These are phyloP conservation scores for Zoysia japonica DNA, from an alignment of 176 grass and related monocot genomes.

Conservation along the genomic window DNA sequence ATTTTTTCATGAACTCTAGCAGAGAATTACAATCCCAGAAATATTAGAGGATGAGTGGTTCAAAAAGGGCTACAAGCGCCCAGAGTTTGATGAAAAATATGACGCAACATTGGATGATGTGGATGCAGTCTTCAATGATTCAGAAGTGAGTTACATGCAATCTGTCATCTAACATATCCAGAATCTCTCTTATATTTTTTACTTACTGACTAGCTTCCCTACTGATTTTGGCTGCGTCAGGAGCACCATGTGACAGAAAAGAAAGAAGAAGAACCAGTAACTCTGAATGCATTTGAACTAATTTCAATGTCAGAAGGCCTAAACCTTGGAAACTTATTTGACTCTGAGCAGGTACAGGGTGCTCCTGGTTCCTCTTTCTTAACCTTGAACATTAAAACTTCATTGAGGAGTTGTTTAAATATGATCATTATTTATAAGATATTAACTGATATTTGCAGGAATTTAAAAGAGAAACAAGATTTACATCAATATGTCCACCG, in stretches of 20 bases:
- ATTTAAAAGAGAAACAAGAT: constrained; percentile 93
- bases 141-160: constrained; percentile 65
- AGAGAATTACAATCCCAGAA: constrained; percentile 90
- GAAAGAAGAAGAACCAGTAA: constrained; percentile 85
- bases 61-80: constrained; percentile 74
- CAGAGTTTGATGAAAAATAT: constrained; percentile 79
- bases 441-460: constrained; percentile 46
- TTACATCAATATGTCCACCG: constrained; percentile 84
- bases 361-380: not conserved
- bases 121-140: constrained; percentile 86
- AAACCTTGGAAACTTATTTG: constrained; percentile 94
- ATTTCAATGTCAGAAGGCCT: constrained; percentile 92
- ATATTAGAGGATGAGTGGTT: constrained; percentile 97
- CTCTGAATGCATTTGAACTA: constrained; percentile 90
- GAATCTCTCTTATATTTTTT: constrained; percentile 4
- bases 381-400: constrained; percentile 7
- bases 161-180: not conserved
- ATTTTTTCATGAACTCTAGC: constrained; percentile 17
- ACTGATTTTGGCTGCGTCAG: constrained; percentile 35
- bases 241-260: constrained; percentile 85
- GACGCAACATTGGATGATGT: constrained; percentile 74
- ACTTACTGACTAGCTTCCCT: constrained; percentile 15
- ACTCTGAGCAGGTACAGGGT: constrained; percentile 64
- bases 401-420: not conserved
- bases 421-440: not conserved